These are phyloP conservation scores for Ustanciosporium gigantosporum DNA, from an alignment of 1,284 basidiomycete species.

Conservation along the genomic window DNA sequence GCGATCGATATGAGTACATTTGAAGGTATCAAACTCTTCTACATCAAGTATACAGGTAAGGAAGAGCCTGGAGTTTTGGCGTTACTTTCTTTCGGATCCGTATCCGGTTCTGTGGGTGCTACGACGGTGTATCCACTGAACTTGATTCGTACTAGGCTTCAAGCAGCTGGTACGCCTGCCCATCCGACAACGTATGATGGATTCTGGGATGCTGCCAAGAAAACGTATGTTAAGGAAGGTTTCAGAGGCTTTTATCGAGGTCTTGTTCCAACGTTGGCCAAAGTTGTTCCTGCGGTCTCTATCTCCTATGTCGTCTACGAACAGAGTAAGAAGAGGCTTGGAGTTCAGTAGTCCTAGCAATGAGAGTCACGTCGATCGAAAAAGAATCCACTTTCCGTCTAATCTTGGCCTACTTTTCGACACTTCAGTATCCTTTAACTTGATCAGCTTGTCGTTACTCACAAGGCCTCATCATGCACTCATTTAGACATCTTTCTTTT, in stretches of 20 bases:
- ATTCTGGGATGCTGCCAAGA: conserved; percentile 79
- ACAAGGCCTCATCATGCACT: too few species aligned
- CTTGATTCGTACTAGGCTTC: conserved; percentile 87
- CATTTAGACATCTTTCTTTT: too few species aligned
- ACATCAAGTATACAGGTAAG: conserved; percentile 61
- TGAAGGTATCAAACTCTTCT: conserved; percentile 63
- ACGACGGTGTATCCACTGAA: conserved; percentile 62
- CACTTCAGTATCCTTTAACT: too few species aligned
- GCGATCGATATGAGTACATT: conserved; percentile 63
- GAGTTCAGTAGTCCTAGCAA: conserved; percentile 33
- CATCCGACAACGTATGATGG: conserved; percentile 71
- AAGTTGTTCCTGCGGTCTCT: conserved; percentile 62
- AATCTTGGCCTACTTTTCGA: too few species aligned
- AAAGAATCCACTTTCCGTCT: too few species aligned
- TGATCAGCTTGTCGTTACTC: too few species aligned
- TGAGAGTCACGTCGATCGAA: too few species aligned
- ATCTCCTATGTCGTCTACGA: conserved; percentile 61
- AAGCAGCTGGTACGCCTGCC: conserved; percentile 76
- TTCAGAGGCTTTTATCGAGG: conserved; percentile 95
- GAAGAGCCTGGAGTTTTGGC: conserved; percentile 62
- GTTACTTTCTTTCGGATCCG: conserved; percentile 61
- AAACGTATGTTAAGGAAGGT: conserved; percentile 83
- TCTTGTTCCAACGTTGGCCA: conserved; percentile 84
- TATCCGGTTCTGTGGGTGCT: conserved; percentile 62
- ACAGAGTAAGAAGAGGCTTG: conserved; percentile 46